phyloP scores from a whole-genome alignment of 2,329 filamentous ascomycete species.

The Harringtonia lauricola region DNA sequence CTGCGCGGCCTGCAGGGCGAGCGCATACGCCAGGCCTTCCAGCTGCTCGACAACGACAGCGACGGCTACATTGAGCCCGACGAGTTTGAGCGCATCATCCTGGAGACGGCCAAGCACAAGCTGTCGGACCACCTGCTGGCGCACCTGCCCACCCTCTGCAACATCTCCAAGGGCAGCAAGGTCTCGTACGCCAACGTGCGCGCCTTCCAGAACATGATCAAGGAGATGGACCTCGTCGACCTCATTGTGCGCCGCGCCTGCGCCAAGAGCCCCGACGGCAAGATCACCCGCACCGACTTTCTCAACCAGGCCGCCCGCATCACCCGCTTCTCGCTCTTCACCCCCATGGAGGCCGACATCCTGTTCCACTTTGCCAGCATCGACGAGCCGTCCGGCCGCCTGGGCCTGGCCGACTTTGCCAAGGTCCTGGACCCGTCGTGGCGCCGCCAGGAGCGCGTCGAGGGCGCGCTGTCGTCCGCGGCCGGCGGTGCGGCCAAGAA shows the following conservation, averaged over 20 bases:
- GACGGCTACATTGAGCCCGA: constrained; percentile 94
- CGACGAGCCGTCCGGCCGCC: constrained; percentile 76
- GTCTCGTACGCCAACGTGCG: constrained; percentile 97
- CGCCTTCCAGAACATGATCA: constrained; percentile 95
- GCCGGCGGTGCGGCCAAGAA: constrained; percentile 26
- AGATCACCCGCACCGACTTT: constrained; percentile 90
- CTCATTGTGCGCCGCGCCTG: constrained; percentile 83
- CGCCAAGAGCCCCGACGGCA: constrained; percentile 72
- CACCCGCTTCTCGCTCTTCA: constrained; percentile 91
- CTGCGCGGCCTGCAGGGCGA: constrained; percentile 91
- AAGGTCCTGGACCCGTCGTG: constrained; percentile 93
- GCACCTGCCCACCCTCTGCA: constrained; percentile 86
- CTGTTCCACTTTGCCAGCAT: constrained; percentile 96
- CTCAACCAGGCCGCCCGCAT: constrained; percentile 84
- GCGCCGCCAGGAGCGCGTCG: constrained; percentile 49
- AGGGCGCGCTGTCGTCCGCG: constrained; percentile 7
- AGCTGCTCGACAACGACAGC: constrained; percentile 77
- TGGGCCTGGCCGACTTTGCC: constrained; percentile 75
- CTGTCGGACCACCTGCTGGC: constrained; percentile 90
- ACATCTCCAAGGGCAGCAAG: constrained; percentile 82
- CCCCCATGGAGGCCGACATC: constrained; percentile 97
- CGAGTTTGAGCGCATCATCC: constrained; percentile 93
- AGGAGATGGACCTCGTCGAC: constrained; percentile 96
- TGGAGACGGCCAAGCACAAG: constrained; percentile 89
- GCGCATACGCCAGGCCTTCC: constrained; percentile 90